A percentile compares a stretch with the other conserved stretches of the same genome.
These are phyloP conservation scores for Cyclotella baltica DNA, from an alignment of 108 stramenopile genomes.

Conservation along the genomic window DNA sequence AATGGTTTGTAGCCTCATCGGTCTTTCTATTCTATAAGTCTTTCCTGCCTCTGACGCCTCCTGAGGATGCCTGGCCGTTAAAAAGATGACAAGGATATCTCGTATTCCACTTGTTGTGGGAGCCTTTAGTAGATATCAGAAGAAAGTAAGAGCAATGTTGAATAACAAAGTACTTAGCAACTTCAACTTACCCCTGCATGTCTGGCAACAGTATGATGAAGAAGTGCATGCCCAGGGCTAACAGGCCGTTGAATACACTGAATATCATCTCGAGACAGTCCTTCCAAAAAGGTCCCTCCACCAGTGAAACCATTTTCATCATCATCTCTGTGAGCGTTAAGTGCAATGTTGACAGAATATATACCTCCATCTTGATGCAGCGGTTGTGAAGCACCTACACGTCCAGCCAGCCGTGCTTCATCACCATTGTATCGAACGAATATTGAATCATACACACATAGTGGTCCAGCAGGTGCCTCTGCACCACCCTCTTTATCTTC, in stretches of 20 bases:
- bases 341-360: conserved; percentile 72
- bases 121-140: conserved; percentile 19
- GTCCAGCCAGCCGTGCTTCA: conserved; percentile 41
- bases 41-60: conserved; percentile 4
- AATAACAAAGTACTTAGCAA: background rate
- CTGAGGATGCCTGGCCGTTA: conserved; percentile 56
- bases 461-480: conserved; percentile 26
- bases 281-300: conserved; percentile 78
- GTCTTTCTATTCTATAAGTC: conserved; percentile 47
- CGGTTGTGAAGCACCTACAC: conserved; percentile 68
- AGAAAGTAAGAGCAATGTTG: background rate
- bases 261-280: conserved; percentile 36
- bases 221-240: conserved; percentile 61
- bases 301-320: conserved; percentile 54
- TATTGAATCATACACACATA: conserved; percentile 75
- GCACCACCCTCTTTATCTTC: conserved; percentile 17
- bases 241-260: conserved; percentile 54
- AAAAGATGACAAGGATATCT: conserved; percentile 76
- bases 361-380: conserved; percentile 78
- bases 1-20: conserved; percentile 49
- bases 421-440: conserved; percentile 79
- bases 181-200: conserved; percentile 60
- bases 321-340: conserved; percentile 51
- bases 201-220: conserved; percentile 64
- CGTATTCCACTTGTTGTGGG: conserved; percentile 63